These are phyloP conservation scores for Prunus mongolica DNA, from an alignment of 306 rosid species.

Conservation along the genomic window DNA sequence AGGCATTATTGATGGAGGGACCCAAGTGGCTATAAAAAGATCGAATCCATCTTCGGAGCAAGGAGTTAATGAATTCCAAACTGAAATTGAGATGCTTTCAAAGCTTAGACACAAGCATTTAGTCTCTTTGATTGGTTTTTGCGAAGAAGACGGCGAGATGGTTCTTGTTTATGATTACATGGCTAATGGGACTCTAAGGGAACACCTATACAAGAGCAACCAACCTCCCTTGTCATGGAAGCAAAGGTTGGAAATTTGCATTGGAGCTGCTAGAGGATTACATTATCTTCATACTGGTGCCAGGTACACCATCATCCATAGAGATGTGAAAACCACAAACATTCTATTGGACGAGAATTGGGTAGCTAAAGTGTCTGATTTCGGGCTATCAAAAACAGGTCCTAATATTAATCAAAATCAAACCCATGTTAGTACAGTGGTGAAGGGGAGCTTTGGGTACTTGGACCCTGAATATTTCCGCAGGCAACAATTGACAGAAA, in stretches of 20 bases:
- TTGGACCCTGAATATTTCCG: constrained; percentile 44
- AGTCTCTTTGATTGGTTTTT: constrained; percentile 44
- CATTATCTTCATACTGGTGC: constrained; percentile 40
- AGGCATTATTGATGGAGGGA: constrained; percentile 43
- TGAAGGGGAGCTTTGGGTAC: constrained; percentile 51
- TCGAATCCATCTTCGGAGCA: constrained; percentile 43
- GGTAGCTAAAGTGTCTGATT: constrained; percentile 50
- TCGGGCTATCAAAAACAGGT: constrained; percentile 42
- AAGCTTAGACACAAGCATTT: constrained; percentile 49
- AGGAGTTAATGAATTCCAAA: constrained; percentile 41
- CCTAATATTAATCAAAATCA: constrained; percentile 27
- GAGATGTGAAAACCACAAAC: constrained; percentile 42
- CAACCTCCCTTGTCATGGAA: constrained; percentile 38
- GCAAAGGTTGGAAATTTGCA: constrained; percentile 40
- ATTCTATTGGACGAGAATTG: constrained; percentile 36
- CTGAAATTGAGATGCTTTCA: constrained; percentile 49
- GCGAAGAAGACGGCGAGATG: constrained; percentile 47
- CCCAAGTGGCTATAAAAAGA: constrained; percentile 47
- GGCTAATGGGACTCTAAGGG: constrained; percentile 49
- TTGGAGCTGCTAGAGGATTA: constrained; percentile 42
- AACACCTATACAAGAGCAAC: constrained; percentile 31
- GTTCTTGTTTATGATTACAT: constrained; percentile 45
- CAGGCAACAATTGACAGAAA: constrained; percentile 37
- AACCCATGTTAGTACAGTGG: constrained; percentile 40
- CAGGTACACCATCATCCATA: constrained; percentile 27